Conservation (phyloP, 352 stramenopile species). For the Phytopythium chamaehyphon region DNA sequence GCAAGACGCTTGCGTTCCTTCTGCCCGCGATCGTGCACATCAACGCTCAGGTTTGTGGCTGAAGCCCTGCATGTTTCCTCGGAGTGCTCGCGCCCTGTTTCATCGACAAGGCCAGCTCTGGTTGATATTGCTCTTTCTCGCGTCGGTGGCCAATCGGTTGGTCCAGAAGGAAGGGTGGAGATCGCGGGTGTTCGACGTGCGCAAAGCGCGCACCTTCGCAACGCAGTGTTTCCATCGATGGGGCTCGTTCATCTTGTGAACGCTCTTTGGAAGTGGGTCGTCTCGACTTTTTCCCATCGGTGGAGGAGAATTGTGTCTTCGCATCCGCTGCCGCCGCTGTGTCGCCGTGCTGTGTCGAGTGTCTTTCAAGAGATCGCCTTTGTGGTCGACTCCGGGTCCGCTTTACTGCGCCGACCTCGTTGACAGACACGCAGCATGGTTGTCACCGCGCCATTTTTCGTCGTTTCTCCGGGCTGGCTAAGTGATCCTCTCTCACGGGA, state of each 20-base stretch:
- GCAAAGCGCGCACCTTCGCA: not conserved
- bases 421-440: slow-evolving; percentile 4
- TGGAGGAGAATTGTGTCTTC: slow-evolving; percentile 3
- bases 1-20: slow-evolving; percentile 98
- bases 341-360: slow-evolving; percentile 4
- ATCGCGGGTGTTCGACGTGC: slow-evolving; percentile 5
- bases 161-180: slow-evolving; percentile 6
- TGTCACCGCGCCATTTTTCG: slow-evolving; percentile 8
- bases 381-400: not conserved
- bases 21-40: slow-evolving; percentile 99
- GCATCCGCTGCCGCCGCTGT: slow-evolving; percentile 5
- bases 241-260: too few species aligned
- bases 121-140: not conserved
- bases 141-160: not conserved
- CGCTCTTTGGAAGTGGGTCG: too few species aligned
- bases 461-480: slow-evolving; percentile 1
- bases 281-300: not conserved
- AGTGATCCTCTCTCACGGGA: not conserved
- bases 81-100: not conserved
- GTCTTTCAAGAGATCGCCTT: not conserved
- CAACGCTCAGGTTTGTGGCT: slow-evolving; percentile 96
- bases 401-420: not conserved
- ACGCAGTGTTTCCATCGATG: too few species aligned
- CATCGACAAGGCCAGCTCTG: not conserved
- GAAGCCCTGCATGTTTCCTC: slow-evolving; percentile 11